Base-by-base conservation (phyloP, 2,329 filamentous ascomycete species). In the Paecilomyces fulvus region DNA sequence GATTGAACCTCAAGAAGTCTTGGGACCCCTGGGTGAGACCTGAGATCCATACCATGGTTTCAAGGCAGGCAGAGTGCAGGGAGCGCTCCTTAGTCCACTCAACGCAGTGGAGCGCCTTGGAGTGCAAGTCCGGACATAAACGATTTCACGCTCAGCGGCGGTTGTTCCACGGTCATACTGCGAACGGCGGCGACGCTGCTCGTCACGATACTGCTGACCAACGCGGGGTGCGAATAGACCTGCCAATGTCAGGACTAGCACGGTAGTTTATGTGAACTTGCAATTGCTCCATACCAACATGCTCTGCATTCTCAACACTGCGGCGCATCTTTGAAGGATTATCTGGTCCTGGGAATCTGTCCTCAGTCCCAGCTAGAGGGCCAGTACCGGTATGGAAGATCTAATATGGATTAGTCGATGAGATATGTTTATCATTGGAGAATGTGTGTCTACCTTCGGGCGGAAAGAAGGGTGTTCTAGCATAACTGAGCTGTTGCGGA, bases 401-500 rank as follows among this genome's bases (percentile, higher is more conserved):
- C 80, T 82, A 48, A 10, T 20, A 49, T 51, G 52, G 55, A 57
- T 33, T n/a, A 56, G 28, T 4, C 17, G 5, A 7, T 58, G 69
- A 63, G 14, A 7, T 28, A 28, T 49, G 7, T n/a, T 11, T 17
- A 43, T 12, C 21, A 23, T 12, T 3, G 11, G 10, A 5, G 6
- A 49, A 49, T 25, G 12, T 5, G 3, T 9, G 10, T 12, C 10
- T 71, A 91, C 88, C 80, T 95, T 95, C 0, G 94, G 94, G 0
- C 90, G 86, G 65, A 90, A 95, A 54, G 87, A 85, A 0, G 84
- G 79, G 10, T 85, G 83, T 73, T 97, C 92, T 0, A 92, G 79
- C 90, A 97, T 96, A 30, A 99, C 91, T 0, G 90, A 92, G 43
- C 90, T 96, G 76, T 99, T 99, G 33, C 94, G 86, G 68, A 99